A percentile compares a stretch with the other conserved stretches of the same genome.
phyloP scores from a whole-genome alignment of 2,329 filamentous ascomycete genomes.

The Fusarium robinianum region DNA sequence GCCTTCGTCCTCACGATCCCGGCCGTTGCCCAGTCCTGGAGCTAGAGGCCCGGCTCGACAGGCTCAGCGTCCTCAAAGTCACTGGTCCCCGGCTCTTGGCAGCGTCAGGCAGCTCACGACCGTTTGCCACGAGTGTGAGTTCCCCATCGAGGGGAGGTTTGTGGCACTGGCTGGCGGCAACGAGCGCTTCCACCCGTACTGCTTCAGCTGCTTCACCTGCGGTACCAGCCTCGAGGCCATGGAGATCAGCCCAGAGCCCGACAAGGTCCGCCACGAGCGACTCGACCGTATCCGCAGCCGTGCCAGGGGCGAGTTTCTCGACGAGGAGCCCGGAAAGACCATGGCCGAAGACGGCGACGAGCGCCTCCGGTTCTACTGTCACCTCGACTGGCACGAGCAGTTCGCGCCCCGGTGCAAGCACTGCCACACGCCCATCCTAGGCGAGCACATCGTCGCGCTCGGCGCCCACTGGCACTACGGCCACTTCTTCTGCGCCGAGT shows the following conservation, averaged over 20 bases:
- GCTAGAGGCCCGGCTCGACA: conserved; percentile 41
- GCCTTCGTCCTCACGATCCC: conserved; percentile 24
- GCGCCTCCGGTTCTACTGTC: conserved; percentile 86
- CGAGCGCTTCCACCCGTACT: conserved; percentile 87
- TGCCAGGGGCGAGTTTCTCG: conserved; percentile 59
- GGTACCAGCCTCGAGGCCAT: conserved; percentile 89
- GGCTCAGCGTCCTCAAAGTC: conserved; percentile 52
- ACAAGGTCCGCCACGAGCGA: conserved; percentile 69
- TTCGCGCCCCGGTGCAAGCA: conserved; percentile 93
- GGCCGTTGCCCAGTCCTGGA: conserved; percentile 53
- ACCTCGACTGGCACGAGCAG: conserved; percentile 96
- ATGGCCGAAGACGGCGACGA: conserved; percentile 74
- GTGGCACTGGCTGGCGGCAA: conserved; percentile 75
- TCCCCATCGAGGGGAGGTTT: conserved; percentile 87
- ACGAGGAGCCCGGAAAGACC: conserved; percentile 66
- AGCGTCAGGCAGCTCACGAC: conserved; percentile 62
- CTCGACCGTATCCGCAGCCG: conserved; percentile 72
- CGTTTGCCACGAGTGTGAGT: conserved; percentile 80
- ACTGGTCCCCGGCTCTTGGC: conserved; percentile 62
- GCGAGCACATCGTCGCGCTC: conserved; percentile 90
- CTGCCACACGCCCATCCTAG: conserved; percentile 95
- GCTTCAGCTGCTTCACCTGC: conserved; percentile 89
- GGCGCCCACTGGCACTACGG: conserved; percentile 96
- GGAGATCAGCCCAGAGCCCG: conserved; percentile 93
- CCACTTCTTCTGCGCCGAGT: conserved; percentile 99